These are phyloP conservation scores for Botrytis squamosa DNA, from an alignment of 2,329 filamentous ascomycete species.

Conservation along the genomic window DNA sequence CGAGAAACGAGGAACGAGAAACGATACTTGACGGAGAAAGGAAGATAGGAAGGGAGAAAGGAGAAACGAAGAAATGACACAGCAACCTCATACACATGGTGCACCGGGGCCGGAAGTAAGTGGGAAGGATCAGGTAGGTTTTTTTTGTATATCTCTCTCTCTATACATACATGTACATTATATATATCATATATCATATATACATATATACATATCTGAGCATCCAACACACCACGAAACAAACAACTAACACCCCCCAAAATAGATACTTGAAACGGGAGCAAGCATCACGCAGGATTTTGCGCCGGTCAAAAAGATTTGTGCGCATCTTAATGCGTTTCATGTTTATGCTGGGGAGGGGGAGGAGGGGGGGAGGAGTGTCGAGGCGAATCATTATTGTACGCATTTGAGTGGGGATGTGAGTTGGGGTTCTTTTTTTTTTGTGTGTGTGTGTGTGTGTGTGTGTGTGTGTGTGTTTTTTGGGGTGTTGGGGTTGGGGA, in stretches of 20 bases:
- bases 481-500: not conserved
- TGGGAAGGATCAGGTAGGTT: not conserved
- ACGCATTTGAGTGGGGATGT: constrained; percentile 72
- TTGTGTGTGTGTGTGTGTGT: constrained; percentile 34
- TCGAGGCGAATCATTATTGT: constrained; percentile 86
- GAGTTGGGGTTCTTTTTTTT: constrained; percentile 48
- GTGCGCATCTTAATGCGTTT: constrained; percentile 79
- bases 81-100: not conserved
- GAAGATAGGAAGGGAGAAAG: no score
- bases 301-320: constrained; percentile 69
- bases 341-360: constrained; percentile 64
- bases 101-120: not conserved
- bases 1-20: no score
- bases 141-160: no score
- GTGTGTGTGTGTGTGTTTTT: no score
- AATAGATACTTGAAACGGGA: constrained; percentile 40
- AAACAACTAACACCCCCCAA: no score
- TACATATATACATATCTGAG: no score
- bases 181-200: no score
- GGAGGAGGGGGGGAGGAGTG: constrained; percentile 52
- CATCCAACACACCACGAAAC: no score
- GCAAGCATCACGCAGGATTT: constrained; percentile 58
- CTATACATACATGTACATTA: no score
- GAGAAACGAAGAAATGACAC: not conserved
- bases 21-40: no score